A percentile compares a stretch with the other conserved stretches of the same genome.
Evolutionary conservation across 2,329 filamentous ascomycete genomes (phyloP).

Genomic region (Blastomyces gilchristii): DNA sequence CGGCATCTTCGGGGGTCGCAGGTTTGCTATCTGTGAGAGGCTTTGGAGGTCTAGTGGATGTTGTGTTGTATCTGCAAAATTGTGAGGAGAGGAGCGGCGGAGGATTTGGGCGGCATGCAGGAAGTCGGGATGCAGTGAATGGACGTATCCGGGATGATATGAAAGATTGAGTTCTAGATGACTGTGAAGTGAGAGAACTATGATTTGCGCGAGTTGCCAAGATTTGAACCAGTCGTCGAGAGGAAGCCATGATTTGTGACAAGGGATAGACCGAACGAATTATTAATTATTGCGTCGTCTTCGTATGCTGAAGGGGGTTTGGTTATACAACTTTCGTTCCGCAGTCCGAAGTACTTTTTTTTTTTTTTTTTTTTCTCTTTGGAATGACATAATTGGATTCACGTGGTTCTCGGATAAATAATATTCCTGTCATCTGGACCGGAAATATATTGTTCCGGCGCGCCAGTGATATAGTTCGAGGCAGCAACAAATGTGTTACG

Average conservation of each 20-base stretch:
- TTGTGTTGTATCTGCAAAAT: constrained; percentile 25
- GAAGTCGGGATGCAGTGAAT: neutral
- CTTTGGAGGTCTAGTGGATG: constrained; percentile 19
- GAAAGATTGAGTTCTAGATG: constrained; percentile 8
- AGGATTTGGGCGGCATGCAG: neutral
- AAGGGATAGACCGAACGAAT: neutral
- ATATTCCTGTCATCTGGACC: neutral
- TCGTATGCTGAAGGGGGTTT: neutral
- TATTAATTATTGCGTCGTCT: neutral
- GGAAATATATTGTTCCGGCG: neutral
- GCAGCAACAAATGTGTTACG: neutral
- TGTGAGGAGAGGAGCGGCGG: constrained; percentile 9
- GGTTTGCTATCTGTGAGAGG: constrained; percentile 29
- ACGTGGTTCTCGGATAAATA: neutral
- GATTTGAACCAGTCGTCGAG: constrained; percentile 9
- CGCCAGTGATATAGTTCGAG: neutral
- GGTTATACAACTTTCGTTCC: too few species aligned
- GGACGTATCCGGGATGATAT: neutral
- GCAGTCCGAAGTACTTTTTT: neutral
- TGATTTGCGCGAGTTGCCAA: constrained; percentile 5
- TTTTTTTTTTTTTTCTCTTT: constrained; percentile 1
- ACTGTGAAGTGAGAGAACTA: constrained; percentile 1
- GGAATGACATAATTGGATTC: constrained; percentile 3
- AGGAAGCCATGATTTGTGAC: constrained; percentile 9
- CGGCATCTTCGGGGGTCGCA: constrained; percentile 26